These are phyloP conservation scores for Mycena vitilis DNA, from an alignment of 768 basidiomycete genomes.

Conservation along the genomic window DNA sequence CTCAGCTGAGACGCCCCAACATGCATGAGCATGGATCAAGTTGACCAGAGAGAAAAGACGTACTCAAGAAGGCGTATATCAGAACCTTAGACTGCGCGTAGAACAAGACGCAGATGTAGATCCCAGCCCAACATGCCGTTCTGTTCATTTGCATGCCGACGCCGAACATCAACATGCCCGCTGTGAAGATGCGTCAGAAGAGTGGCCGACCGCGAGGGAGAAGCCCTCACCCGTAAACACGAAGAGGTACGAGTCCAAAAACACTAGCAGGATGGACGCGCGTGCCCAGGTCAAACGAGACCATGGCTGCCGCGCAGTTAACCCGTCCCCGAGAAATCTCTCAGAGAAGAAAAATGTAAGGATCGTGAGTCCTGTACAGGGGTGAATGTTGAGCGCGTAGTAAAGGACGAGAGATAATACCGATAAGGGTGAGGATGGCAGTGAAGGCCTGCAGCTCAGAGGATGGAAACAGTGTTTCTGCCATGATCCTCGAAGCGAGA, in stretches of 20 bases:
- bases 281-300: conserved; percentile 50
- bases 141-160: conserved; percentile 53
- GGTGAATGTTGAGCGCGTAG: neutral
- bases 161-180: conserved; percentile 57
- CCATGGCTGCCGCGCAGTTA: conserved; percentile 2
- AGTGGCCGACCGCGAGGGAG: neutral
- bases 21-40: neutral
- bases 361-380: conserved; percentile 20
- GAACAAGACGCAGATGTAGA: conserved; percentile 56
- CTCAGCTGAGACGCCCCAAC: no score
- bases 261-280: conserved; percentile 52
- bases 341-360: conserved; percentile 25
- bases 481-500: neutral
- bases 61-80: conserved; percentile 59
- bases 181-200: conserved; percentile 39
- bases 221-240: conserved; percentile 50
- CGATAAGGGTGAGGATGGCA: neutral
- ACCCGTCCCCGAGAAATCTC: neutral
- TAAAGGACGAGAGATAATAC: neutral
- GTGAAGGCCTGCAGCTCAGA: neutral
- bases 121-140: conserved; percentile 53
- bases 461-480: neutral
- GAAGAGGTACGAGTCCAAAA: conserved; percentile 58
- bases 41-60: conserved; percentile 31
- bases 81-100: conserved; percentile 57